A percentile compares a stretch with the other conserved stretches of the same genome.
These are phyloP conservation scores for Hypomontagnella submonticulosa DNA, from an alignment of 495 filamentous ascomycete genomes.

Conservation along the genomic window DNA sequence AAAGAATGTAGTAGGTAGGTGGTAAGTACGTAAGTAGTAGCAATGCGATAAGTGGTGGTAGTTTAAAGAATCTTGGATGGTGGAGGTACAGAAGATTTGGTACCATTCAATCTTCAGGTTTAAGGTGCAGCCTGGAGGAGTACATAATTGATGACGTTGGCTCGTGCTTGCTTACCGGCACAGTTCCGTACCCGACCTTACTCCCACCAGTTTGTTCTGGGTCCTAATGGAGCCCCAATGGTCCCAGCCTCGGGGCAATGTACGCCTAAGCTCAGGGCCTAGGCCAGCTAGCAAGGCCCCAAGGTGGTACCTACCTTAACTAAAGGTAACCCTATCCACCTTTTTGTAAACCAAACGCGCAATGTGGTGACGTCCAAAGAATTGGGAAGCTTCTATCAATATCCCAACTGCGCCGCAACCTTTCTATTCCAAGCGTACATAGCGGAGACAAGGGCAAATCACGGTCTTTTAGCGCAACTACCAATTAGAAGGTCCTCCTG, in stretches of 20 bases:
- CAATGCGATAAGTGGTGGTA: not conserved
- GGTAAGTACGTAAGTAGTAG: no score
- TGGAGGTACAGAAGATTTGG: slow-evolving; percentile 10
- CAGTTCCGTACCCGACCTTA: not conserved
- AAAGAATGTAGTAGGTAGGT: slow-evolving; percentile 4
- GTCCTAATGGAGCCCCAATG: not conserved
- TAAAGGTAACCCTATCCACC: not conserved
- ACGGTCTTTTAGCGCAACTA: not conserved
- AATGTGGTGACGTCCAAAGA: slow-evolving; percentile 31
- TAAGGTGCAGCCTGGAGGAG: slow-evolving; percentile 17
- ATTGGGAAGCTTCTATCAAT: slow-evolving; percentile 12
- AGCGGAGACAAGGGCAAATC: slow-evolving; percentile 21
- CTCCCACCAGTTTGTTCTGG: not conserved
- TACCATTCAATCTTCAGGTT: slow-evolving; percentile 29
- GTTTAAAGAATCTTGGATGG: slow-evolving; percentile 1
- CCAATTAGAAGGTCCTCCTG: not conserved
- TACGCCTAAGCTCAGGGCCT: not conserved
- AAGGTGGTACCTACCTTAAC: not conserved
- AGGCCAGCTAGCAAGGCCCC: not conserved
- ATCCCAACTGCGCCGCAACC: slow-evolving; percentile 24
- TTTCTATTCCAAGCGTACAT: slow-evolving; percentile 14
- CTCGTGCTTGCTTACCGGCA: slow-evolving; percentile 30
- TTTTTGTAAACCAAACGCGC: slow-evolving; percentile 28
- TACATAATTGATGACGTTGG: slow-evolving; percentile 44
- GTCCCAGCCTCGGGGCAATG: slow-evolving; percentile 20